Conservation (phyloP, 73 alveolate genomes). For the Paramecium octaurelia region DNA sequence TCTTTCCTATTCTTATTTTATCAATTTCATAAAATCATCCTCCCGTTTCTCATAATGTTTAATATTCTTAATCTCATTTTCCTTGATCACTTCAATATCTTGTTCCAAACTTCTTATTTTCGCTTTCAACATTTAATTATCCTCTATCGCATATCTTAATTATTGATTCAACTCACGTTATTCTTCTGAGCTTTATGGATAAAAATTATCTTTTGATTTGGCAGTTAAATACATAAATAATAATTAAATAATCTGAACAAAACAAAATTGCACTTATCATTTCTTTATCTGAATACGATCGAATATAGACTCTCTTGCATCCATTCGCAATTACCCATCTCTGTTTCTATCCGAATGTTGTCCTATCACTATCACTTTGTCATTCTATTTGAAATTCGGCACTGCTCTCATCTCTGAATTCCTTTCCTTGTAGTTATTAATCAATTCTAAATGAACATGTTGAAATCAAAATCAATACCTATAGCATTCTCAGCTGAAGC, state of each 20-base stretch:
- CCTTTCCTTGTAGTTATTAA: background rate
- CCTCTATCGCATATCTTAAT: background rate
- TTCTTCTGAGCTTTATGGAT: background rate
- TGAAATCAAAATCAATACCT: background rate
- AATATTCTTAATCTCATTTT: background rate
- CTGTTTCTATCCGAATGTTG: background rate
- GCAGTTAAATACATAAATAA: conserved; percentile 42
- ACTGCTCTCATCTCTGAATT: background rate
- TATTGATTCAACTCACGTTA: background rate
- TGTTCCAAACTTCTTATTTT: conserved; percentile 13
- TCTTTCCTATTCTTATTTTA: conserved; percentile 32
- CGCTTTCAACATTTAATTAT: background rate
- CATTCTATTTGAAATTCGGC: background rate
- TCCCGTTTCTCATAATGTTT: conserved; percentile 28
- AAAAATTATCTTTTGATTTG: conserved; percentile 22
- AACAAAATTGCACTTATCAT: background rate
- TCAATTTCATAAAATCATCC: conserved; percentile 29
- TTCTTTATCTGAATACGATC: background rate
- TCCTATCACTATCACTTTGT: background rate
- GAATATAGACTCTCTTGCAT: background rate
- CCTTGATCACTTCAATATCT: conserved; percentile 24
- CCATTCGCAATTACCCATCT: background rate
- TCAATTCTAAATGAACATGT: background rate
- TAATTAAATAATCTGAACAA: background rate
- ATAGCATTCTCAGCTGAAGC: background rate